Percentiles rank a stretch among this genome's conserved stretches.
These are phyloP conservation scores for Cochliopodium minus DNA, from an alignment of 208 protist species.

Conservation along the genomic window DNA sequence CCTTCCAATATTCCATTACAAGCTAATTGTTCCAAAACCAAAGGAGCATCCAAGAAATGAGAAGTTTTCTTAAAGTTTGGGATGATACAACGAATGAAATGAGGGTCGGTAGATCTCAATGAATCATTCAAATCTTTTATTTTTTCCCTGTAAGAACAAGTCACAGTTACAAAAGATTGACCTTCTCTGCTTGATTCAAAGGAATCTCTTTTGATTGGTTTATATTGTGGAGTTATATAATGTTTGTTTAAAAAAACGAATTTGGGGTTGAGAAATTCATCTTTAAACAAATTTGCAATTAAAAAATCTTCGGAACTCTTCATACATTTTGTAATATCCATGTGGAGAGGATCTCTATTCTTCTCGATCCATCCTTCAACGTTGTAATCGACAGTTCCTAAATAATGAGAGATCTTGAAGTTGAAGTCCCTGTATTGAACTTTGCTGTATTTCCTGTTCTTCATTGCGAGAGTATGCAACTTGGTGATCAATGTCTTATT, in stretches of 20 bases:
- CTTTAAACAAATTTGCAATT: too few relatives aligned
- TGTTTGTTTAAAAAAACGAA: too few relatives aligned
- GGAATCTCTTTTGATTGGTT: too few relatives aligned
- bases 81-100: conserved; percentile 21
- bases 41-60: not conserved
- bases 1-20: conserved; percentile 24
- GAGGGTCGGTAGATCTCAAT: conserved; percentile 5
- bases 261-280: too few relatives aligned
- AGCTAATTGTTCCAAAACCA: conserved; percentile 16
- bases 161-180: not conserved
- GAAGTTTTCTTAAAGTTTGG: conserved; percentile 15
- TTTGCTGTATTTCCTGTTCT: too few relatives aligned
- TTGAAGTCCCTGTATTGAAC: too few relatives aligned
- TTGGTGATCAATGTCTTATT: conserved; percentile 26
- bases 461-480: not conserved
- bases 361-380: conserved; percentile 44
- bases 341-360: conserved; percentile 42
- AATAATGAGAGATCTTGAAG: too few relatives aligned
- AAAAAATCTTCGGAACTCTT: too few relatives aligned
- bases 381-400: conserved; percentile 41
- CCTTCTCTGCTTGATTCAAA: not conserved
- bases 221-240: too few relatives aligned
- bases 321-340: not conserved
- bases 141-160: conserved; percentile 6
- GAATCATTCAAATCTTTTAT: conserved; percentile 14